phyloP scores from a whole-genome alignment of 805 yeast genomes.

The Pichia exigua region DNA sequence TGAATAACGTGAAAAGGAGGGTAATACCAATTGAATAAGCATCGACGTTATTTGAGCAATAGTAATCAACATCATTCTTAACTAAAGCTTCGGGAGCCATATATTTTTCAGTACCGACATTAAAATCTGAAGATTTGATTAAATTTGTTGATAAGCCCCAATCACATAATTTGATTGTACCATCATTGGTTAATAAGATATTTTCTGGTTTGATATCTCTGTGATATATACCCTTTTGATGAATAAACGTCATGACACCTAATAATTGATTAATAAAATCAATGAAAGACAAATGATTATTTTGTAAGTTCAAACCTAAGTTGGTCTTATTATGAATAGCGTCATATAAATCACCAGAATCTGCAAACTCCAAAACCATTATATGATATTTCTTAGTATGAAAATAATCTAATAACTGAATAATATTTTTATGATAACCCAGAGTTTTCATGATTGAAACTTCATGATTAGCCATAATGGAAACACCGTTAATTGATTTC shows the following conservation, averaged over 20 bases:
- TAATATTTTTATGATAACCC: slow-evolving; percentile 45
- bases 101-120: slow-evolving; percentile 52
- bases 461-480: slow-evolving; percentile 47
- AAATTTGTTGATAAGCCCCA: slow-evolving; percentile 58
- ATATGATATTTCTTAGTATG: slow-evolving; percentile 45
- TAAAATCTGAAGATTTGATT: slow-evolving; percentile 26
- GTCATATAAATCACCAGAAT: slow-evolving; percentile 63
- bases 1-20: slow-evolving; percentile 41
- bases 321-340: slow-evolving; percentile 30
- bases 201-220: slow-evolving; percentile 73
- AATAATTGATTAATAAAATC: slow-evolving; percentile 40
- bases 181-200: slow-evolving; percentile 43
- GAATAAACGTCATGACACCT: slow-evolving; percentile 47
- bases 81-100: slow-evolving; percentile 46
- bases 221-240: slow-evolving; percentile 53
- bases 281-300: slow-evolving; percentile 18
- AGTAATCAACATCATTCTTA: slow-evolving; percentile 15
- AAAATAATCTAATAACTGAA: slow-evolving; percentile 50
- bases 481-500: slow-evolving; percentile 35
- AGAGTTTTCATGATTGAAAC: slow-evolving; percentile 34
- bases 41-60: slow-evolving; percentile 42
- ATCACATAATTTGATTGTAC: slow-evolving; percentile 57
- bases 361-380: slow-evolving; percentile 59
- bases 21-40: slow-evolving; percentile 50
- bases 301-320: slow-evolving; percentile 22